Base-by-base conservation (phyloP, 306 rosid species). In the Rosa multiflora region DNA sequence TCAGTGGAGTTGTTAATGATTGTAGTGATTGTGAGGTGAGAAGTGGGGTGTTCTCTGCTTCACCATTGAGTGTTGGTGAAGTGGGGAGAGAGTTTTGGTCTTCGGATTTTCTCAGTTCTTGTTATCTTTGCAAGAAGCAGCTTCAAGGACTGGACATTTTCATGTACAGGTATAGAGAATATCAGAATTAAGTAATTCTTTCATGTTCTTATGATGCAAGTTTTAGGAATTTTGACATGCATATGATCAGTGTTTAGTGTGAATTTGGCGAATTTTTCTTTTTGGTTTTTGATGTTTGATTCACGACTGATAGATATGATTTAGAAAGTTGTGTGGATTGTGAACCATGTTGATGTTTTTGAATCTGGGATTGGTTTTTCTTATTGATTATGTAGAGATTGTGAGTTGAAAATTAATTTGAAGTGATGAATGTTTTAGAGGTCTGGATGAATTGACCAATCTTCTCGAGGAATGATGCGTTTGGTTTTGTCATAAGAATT, bases 81-180 rank as follows among this genome's bases (percentile, higher is more conserved):
- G 62, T 72, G 17, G 85, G 68, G 14, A 63, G 62, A 71, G 86
- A 79, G 35, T 67, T 84, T 81, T 78, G 80, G 84, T 70, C 83
- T 13, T 51, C 84, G 11, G 86, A 89, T 68, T 91, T 91, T 81
- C 86, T 89, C 58, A 87, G 67, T 53, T 82, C 83, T 78, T 91
- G 97, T 78, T 85, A 68, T 72, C 93, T 91, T 55, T 91, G 96
- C 82, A 52, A 79, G 67, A 89, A 89, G 79, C 85, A 78, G 70
- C 96, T 89, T 83, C 91, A 85, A 46, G 96, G 96, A 26, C 81
- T 86, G 26, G 96, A 91, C 85, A 91, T 91, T 72, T 91, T 91
- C 92, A 91, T 91, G 86, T 91, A 91, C 91, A 91, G 96, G 96
- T 89, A 89, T 26, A 21, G 47, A 49, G 35, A 20, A 2, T 32